These are phyloP conservation scores for Monilinia aucupariae DNA, from an alignment of 2,329 filamentous ascomycete species.

Conservation along the genomic window DNA sequence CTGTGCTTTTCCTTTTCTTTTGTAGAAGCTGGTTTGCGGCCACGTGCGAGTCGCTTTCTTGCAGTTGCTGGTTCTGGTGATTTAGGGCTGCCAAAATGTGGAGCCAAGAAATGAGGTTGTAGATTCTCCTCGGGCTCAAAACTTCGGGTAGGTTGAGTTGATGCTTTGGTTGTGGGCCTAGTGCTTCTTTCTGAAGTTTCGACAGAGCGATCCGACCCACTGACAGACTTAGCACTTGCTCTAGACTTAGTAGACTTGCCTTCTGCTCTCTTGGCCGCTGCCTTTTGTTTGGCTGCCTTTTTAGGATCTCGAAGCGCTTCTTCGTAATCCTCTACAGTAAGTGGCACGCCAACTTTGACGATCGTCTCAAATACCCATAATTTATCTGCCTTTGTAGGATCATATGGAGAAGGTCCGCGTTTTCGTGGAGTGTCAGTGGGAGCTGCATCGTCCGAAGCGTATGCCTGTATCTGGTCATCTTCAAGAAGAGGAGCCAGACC, in stretches of 20 bases:
- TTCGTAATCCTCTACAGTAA: conserved; percentile 62
- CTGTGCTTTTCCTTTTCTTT: conserved; percentile 10
- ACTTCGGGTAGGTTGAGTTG: not conserved
- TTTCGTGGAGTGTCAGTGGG: conserved; percentile 29
- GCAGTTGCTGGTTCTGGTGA: not conserved
- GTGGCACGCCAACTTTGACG: conserved; percentile 58
- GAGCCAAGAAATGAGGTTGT: conserved; percentile 21
- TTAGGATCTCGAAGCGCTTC: conserved; percentile 33
- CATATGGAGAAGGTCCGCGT: conserved; percentile 46
- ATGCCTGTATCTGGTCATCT: conserved; percentile 54
- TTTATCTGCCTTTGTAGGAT: conserved; percentile 60
- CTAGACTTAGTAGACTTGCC: conserved; percentile 7
- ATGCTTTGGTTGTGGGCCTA: conserved; percentile 13
- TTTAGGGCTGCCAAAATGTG: not conserved
- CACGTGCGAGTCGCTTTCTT: conserved; percentile 6
- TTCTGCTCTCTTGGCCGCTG: conserved; percentile 26
- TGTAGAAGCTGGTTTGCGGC: not conserved
- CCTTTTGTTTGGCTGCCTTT: conserved; percentile 26
- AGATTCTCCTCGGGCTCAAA: conserved; percentile 14
- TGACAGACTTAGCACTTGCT: conserved; percentile 22
- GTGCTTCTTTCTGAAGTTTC: conserved; percentile 29
- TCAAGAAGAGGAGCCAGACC: conserved; percentile 54
- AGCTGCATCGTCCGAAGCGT: conserved; percentile 28
- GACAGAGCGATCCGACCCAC: conserved; percentile 34
- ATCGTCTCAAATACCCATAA: conserved; percentile 64